Base-by-base conservation (phyloP, 225 moss, liverwort and hornwort species). In the Sphagnum contortum region DNA sequence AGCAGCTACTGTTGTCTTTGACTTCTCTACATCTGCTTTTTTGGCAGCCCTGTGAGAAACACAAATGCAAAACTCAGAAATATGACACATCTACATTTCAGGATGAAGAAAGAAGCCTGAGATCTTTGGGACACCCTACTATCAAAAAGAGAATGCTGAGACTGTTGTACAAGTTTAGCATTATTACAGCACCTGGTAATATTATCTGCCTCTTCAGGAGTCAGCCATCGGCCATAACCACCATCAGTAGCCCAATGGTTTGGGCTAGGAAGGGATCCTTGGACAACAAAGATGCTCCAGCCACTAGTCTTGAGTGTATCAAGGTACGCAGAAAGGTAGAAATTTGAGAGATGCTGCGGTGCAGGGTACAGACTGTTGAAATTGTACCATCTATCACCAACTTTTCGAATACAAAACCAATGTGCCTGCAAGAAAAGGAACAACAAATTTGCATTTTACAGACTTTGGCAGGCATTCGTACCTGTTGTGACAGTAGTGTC, bases 331-430 rank as follows among this genome's bases (percentile, higher is more conserved):
- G 83, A 77, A 54, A 87, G 87, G 49, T 87, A 87, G 70, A 87
- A 87, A 62, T 83, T 72, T 50, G 83, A 81, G 13, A 87, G 78
- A 60, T 79, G 71, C 53, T 80, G 77, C 54, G 83, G 87, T 1
- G 87, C 87, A 64, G 81, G 80, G 68, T 87, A 87, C 69, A 87
- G 78, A 59, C 83, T 87, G 72, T 87, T 87, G 47, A 87, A 87
- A 55, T 87, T 87, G 60, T 80, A 87, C 87, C 87, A 87, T 68
- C 68, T 77, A 29, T 73, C 71, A 55, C 73, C 87, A 59, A 87
- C 83, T 78, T 72, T 87, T 52, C 83, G 87, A 55, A 87, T 87
- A 66, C 80, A 77, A 57, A 87, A 87, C 83, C 87, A 87, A 51
- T 87, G 83, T 56, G 80, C 83, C 83, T 87, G 54, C 73, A 75